These are phyloP conservation scores for Diaporthe sp. DNA, from an alignment of 2,329 filamentous ascomycete species.

Conservation along the genomic window DNA sequence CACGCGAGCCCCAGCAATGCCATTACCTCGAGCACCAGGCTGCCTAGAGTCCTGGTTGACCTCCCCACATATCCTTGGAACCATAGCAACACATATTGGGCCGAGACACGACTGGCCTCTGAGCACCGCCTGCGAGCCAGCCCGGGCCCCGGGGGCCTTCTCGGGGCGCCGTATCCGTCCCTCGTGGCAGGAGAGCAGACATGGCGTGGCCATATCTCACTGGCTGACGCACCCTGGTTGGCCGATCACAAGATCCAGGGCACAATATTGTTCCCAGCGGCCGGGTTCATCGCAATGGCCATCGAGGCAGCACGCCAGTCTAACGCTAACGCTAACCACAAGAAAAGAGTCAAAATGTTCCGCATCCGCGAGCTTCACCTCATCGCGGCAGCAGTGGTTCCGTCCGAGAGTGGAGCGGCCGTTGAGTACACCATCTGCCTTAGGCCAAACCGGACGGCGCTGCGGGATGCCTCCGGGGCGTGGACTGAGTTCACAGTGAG, in stretches of 20 bases:
- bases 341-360: constrained; percentile 27
- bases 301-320: constrained; percentile 26
- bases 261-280: constrained; percentile 20
- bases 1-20: constrained; percentile 37
- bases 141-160: constrained; percentile 47
- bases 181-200: constrained; percentile 52
- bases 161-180: background rate
- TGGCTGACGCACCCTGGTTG: constrained; percentile 15
- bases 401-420: background rate
- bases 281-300: constrained; percentile 25
- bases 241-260: constrained; percentile 25
- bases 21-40: background rate
- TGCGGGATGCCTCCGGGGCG: background rate
- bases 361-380: background rate
- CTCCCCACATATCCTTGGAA: constrained; percentile 41
- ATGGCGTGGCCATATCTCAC: constrained; percentile 9
- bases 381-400: background rate
- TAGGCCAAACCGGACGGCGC: background rate
- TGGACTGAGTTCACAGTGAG: background rate
- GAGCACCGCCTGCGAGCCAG: constrained; percentile 44
- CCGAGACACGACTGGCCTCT: constrained; percentile 37
- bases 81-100: constrained; percentile 37
- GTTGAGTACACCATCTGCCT: background rate
- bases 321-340: background rate
- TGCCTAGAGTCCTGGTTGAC: constrained; percentile 21